A percentile compares a stretch with the other conserved stretches of the same genome.
Conservation (phyloP, 768 basidiomycete genomes). For the Trametes meyenii region DNA sequence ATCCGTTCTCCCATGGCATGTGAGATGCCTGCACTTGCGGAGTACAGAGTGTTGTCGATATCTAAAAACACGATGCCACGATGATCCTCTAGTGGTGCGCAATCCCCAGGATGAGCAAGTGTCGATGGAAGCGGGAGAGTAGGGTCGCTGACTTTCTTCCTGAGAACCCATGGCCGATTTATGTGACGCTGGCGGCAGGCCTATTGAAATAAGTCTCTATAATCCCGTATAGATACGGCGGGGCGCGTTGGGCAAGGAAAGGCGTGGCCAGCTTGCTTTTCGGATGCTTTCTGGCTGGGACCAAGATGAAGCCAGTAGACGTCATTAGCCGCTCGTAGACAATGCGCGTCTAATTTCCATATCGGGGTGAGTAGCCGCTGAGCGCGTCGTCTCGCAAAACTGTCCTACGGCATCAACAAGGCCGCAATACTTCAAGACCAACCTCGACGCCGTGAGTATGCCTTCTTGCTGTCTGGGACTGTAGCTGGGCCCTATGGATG, state of each 20-base stretch:
- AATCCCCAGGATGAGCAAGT: background rate
- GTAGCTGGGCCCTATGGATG: slow-evolving; percentile 18
- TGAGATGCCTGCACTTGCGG: slow-evolving; percentile 71
- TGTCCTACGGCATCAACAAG: slow-evolving; percentile 25
- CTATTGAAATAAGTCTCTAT: too few relatives aligned
- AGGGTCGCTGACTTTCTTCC: background rate
- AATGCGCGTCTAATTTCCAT: slow-evolving; percentile 9
- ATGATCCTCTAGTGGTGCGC: slow-evolving; percentile 45
- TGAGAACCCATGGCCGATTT: background rate
- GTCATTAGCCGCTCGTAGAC: slow-evolving; percentile 5
- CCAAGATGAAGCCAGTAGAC: background rate
- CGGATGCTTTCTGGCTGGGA: background rate
- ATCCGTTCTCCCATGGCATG: slow-evolving; percentile 81
- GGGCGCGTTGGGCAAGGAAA: background rate
- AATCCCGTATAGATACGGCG: too few relatives aligned
- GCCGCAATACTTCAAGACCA: slow-evolving; percentile 43
- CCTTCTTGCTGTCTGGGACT: slow-evolving; percentile 29
- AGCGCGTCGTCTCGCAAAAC: slow-evolving; percentile 18
- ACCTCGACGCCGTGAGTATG: slow-evolving; percentile 43
- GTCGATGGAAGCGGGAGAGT: background rate
- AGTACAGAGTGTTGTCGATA: slow-evolving; percentile 89
- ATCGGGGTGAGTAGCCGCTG: slow-evolving; percentile 17
- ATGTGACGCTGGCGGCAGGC: too few relatives aligned
- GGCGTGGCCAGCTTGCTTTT: background rate
- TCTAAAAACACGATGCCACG: slow-evolving; percentile 76